phyloP scores from a whole-genome alignment of 257 asterid species.

The Scutellaria minor region DNA sequence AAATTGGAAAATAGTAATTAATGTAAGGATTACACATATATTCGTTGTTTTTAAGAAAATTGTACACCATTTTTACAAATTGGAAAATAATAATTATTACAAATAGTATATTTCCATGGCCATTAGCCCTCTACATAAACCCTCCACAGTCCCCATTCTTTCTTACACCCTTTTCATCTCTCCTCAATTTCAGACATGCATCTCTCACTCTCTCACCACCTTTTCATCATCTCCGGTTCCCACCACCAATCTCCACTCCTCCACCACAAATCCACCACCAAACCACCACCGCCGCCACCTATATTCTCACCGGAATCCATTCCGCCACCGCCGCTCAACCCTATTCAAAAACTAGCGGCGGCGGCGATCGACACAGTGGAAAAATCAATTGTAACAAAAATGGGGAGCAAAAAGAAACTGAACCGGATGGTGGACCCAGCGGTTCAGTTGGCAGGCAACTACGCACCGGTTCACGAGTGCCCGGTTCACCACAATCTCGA shows the following conservation, averaged over 20 bases:
- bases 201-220: constrained; percentile 34
- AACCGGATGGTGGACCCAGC: constrained; percentile 56
- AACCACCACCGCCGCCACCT: not conserved
- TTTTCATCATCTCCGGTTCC: not conserved
- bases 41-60: too few species aligned
- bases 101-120: too few species aligned
- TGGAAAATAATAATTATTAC: too few species aligned
- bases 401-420: constrained; percentile 47
- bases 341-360: constrained; percentile 52
- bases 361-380: constrained; percentile 52
- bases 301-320: not conserved
- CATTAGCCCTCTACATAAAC: not conserved
- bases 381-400: constrained; percentile 31
- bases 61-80: too few species aligned
- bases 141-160: not conserved
- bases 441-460: constrained; percentile 65
- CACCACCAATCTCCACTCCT: not conserved
- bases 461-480: constrained; percentile 62
- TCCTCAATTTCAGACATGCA: constrained; percentile 35
- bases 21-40: too few species aligned
- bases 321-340: constrained; percentile 37
- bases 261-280: constrained; percentile 18
- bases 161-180: constrained; percentile 23
- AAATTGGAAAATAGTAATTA: too few species aligned
- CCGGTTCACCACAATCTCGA: constrained; percentile 61